Evolutionary conservation across 1,284 basidiomycete genomes (phyloP), one percentile per base, ranked within the genome.

Genomic region (Marasmius fiardii): DNA sequence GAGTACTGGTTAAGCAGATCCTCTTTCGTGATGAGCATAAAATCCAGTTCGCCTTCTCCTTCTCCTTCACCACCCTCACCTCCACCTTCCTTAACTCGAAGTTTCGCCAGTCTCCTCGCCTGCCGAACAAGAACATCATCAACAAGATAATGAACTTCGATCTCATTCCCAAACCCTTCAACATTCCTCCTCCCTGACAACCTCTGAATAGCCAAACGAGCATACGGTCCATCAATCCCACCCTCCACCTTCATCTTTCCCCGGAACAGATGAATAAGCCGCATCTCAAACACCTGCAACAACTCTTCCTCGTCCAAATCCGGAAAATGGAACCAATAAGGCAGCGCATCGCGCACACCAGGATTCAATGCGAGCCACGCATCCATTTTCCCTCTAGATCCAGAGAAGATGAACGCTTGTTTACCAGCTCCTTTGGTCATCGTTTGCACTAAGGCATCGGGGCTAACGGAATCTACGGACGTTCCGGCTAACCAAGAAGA

Each of bases 311-410:
- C 81, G 1, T 66, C 73, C 63, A 88, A 88, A 62, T 88, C 85
- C 8, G 69, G 69, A 60, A 88, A 88, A n/a, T 78, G 70, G 45
- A 88, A 69, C 18, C 68, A 68, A 60, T 82, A 75, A 0, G 85
- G 86, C 8, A 4, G 88, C 81, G 6, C 86, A 81, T 65, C 85
- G 86, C 1, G 68, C 6, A 88, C 57, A 3, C 86, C 86, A 4
- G 86, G 84, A 59, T 88, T 88, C 62, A 86, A 83, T 56, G 86
- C 83, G 58, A 88, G 87, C 68, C 88, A 88, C 54, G 74, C 81
- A 60, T 88, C 86, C 86, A 88, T 87, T 65, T 88, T 72, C 54
- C 78, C 82, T 65, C 72, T 79, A 64, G 88, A 88, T 0, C 85
- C 85, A 0, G 86, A 86, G 5, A 88, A 70, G 59, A 88, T 81